phyloP scores from a whole-genome alignment of 2,329 filamentous ascomycete genomes.

The Trichoderma sp. region DNA sequence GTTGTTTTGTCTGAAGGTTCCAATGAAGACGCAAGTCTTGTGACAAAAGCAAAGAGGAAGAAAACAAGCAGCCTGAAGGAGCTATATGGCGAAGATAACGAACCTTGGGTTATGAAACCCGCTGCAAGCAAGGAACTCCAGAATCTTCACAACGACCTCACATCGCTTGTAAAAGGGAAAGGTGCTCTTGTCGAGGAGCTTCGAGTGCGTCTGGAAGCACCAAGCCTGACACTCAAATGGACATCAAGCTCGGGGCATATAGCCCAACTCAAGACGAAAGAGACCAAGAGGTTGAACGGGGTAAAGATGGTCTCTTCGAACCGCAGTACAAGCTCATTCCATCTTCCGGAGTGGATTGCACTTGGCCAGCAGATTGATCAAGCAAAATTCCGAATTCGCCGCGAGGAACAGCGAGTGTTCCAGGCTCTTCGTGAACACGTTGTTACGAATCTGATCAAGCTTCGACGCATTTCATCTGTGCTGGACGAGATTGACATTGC shows the following conservation, averaged over 20 bases:
- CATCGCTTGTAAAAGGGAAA: slow-evolving; percentile 62
- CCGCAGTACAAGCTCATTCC: slow-evolving; percentile 82
- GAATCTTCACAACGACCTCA: slow-evolving; percentile 68
- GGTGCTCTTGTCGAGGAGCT: slow-evolving; percentile 60
- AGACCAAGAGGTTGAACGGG: slow-evolving; percentile 48
- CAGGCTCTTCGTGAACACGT: slow-evolving; percentile 72
- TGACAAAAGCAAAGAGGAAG: slow-evolving; percentile 58
- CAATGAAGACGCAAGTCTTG: slow-evolving; percentile 53
- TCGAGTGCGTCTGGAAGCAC: slow-evolving; percentile 59
- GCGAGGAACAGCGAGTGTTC: slow-evolving; percentile 83
- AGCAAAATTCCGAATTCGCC: slow-evolving; percentile 72
- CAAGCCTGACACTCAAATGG: slow-evolving; percentile 78
- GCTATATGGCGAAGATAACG: slow-evolving; percentile 60
- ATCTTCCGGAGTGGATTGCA: slow-evolving; percentile 79
- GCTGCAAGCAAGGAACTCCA: slow-evolving; percentile 67
- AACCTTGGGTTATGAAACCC: slow-evolving; percentile 66
- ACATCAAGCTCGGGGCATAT: slow-evolving; percentile 85
- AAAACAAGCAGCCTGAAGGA: slow-evolving; percentile 53
- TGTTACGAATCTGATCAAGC: slow-evolving; percentile 77
- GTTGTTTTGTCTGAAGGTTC: slow-evolving; percentile 68
- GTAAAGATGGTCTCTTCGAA: slow-evolving; percentile 66
- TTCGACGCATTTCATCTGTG: slow-evolving; percentile 86
- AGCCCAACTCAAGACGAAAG: slow-evolving; percentile 84
- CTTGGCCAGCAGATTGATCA: slow-evolving; percentile 81
- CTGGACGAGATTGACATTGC: slow-evolving; percentile 92